These are phyloP conservation scores for Phytophthora pini DNA, from an alignment of 352 stramenopile species.

Conservation along the genomic window DNA sequence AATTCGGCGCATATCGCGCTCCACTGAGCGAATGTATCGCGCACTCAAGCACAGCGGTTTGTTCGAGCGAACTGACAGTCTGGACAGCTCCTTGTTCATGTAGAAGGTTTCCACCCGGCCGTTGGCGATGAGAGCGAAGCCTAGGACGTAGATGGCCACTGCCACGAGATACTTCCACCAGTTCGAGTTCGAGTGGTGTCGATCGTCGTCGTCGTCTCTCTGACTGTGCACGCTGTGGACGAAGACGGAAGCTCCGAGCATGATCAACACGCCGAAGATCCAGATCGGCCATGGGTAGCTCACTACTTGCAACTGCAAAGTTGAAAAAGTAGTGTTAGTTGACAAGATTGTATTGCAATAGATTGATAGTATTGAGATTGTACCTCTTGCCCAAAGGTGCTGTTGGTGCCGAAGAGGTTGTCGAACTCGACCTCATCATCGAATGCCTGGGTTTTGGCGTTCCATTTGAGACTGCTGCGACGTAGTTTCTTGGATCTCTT, in stretches of 20 bases:
- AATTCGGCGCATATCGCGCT: conserved; percentile 63
- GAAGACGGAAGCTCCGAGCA: conserved; percentile 65
- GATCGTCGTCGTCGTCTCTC: conserved; percentile 20
- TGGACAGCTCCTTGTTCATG: conserved; percentile 54
- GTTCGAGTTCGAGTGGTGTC: conserved; percentile 20
- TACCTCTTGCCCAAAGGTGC: conserved; percentile 34
- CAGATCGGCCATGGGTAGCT: conserved; percentile 71
- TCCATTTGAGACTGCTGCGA: conserved; percentile 21
- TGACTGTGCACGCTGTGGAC: conserved; percentile 53
- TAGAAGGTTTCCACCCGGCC: conserved; percentile 68
- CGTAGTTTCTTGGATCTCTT: conserved; percentile 26
- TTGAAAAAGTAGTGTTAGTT: conserved; percentile 1
- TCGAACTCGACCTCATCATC: conserved; percentile 44
- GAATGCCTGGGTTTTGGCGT: conserved; percentile 32
- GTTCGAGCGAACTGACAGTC: conserved; percentile 51
- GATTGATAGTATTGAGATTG: not conserved
- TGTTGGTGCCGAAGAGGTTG: conserved; percentile 42
- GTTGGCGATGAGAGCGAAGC: conserved; percentile 51
- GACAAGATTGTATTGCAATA: too few relatives aligned
- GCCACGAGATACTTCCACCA: conserved; percentile 82
- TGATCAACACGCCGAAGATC: conserved; percentile 55
- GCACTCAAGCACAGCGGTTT: conserved; percentile 56
- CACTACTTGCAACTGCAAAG: conserved; percentile 54
- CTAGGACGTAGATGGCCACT: conserved; percentile 53
- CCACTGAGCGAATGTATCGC: conserved; percentile 45